Percentiles rank a stretch among this genome's conserved stretches.
Evolutionary conservation across 768 basidiomycete genomes (phyloP).

Genomic region (Coprinopsis cinerea): DNA sequence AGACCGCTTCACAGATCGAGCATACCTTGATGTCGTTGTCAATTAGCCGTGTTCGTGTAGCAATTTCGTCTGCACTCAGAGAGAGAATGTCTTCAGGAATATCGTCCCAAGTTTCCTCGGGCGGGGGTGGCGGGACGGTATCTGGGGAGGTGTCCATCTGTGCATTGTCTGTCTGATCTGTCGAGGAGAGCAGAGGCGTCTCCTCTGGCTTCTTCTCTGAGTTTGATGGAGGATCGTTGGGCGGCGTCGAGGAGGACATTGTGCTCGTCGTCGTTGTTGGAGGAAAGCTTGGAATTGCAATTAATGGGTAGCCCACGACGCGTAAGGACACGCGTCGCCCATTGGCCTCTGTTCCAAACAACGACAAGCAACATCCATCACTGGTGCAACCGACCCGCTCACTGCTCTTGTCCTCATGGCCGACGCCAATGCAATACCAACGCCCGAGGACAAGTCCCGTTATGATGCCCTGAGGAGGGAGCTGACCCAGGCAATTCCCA

Average conservation of each 20-base stretch:
- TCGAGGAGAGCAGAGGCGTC: conserved; percentile 25
- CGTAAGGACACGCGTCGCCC: conserved; percentile 31
- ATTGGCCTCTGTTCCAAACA: conserved; percentile 23
- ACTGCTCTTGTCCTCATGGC: conserved; percentile 26
- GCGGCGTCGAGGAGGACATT: conserved; percentile 58
- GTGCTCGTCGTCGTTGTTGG: conserved; percentile 14
- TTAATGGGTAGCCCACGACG: conserved; percentile 4
- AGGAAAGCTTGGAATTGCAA: conserved; percentile 26
- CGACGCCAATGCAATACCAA: conserved; percentile 32
- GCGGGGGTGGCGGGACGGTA: conserved; percentile 19
- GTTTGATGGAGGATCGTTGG: conserved; percentile 42
- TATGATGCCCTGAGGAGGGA: conserved; percentile 75
- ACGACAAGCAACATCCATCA: conserved; percentile 15
- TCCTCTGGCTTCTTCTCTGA: conserved; percentile 50
- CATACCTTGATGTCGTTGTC: conserved; percentile 93
- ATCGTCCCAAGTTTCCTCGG: conserved; percentile 83
- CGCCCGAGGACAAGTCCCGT: conserved; percentile 61
- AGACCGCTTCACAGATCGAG: background rate
- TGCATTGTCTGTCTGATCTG: conserved; percentile 26
- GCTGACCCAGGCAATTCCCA: conserved; percentile 64
- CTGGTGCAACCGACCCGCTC: background rate
- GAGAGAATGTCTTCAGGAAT: conserved; percentile 84
- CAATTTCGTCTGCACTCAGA: conserved; percentile 78
- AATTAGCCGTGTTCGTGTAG: conserved; percentile 85
- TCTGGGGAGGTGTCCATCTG: conserved; percentile 77